phyloP scores from a whole-genome alignment of 495 filamentous ascomycete genomes.

The Elasticomyces elasticus region DNA sequence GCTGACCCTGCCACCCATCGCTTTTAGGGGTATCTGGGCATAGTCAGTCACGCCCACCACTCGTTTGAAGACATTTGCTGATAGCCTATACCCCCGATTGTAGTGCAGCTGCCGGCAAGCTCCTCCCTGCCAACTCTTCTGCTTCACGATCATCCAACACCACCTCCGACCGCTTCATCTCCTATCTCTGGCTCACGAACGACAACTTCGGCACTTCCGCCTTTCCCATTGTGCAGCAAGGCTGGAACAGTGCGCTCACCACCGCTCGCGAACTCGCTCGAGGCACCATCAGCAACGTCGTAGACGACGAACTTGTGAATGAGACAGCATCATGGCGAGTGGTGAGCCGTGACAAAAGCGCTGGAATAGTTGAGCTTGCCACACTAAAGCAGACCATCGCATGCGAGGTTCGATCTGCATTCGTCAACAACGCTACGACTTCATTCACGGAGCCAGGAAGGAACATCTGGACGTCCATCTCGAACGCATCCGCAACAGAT shows the following conservation, averaged over 20 bases:
- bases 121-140: not conserved
- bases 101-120: slow-evolving; percentile 1
- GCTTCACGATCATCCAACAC: not conserved
- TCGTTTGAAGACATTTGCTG: too few species aligned
- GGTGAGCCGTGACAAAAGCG: not conserved
- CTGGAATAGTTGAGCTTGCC: not conserved
- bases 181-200: slow-evolving; percentile 5
- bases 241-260: not conserved
- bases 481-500: not conserved
- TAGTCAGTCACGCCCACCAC: too few species aligned
- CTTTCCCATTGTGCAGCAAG: not conserved
- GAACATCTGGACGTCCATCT: not conserved
- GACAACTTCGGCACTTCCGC: slow-evolving; percentile 3
- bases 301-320: not conserved
- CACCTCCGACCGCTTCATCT: not conserved
- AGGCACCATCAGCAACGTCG: not conserved
- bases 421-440: not conserved
- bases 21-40: too few species aligned
- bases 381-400: slow-evolving; percentile 3
- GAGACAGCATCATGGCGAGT: not conserved
- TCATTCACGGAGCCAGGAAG: not conserved
- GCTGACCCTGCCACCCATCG: too few species aligned
- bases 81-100: too few species aligned
- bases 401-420: not conserved
- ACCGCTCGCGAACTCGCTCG: not conserved